Conservation (phyloP, 225 moss, liverwort and hornwort genomes). For the Antitrichia curtipendula region DNA sequence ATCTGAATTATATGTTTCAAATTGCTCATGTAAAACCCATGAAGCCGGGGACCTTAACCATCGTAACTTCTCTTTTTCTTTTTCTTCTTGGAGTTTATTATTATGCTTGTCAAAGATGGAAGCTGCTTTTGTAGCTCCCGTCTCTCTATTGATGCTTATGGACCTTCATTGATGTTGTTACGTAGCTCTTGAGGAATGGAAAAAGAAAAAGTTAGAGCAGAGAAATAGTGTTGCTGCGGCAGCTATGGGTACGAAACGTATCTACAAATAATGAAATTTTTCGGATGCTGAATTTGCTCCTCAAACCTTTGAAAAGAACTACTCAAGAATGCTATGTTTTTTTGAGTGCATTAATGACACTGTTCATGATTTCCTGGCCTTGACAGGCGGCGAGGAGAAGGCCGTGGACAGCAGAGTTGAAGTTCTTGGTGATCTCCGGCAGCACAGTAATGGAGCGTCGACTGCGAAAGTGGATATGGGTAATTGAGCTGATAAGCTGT, state of each 20-base stretch:
- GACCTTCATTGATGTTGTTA: not conserved
- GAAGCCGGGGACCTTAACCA: not conserved
- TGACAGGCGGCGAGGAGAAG: slow-evolving; percentile 1
- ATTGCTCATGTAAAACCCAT: not conserved
- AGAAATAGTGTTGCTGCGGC: slow-evolving; percentile 4
- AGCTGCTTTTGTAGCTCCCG: not conserved
- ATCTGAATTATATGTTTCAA: not conserved
- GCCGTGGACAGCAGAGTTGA: not conserved
- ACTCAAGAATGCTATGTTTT: not conserved
- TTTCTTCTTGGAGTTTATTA: not conserved
- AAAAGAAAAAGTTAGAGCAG: slow-evolving; percentile 47
- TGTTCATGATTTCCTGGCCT: not conserved
- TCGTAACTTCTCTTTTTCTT: not conserved
- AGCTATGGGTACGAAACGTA: not conserved
- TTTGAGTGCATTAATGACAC: not conserved
- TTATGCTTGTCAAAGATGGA: not conserved
- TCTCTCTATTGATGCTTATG: not conserved
- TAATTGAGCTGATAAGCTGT: slow-evolving; percentile 1
- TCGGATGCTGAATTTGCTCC: not conserved
- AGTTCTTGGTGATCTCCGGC: not conserved
- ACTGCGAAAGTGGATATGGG: slow-evolving; percentile 44
- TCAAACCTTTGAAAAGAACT: no score
- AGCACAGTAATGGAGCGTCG: slow-evolving; percentile 11
- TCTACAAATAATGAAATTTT: not conserved
- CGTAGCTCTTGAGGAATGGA: slow-evolving; percentile 65